Percentiles rank a stretch among this genome's conserved stretches.
Conservation (phyloP, 169 alveolate genomes). For the Plasmodium berghei region DNA sequence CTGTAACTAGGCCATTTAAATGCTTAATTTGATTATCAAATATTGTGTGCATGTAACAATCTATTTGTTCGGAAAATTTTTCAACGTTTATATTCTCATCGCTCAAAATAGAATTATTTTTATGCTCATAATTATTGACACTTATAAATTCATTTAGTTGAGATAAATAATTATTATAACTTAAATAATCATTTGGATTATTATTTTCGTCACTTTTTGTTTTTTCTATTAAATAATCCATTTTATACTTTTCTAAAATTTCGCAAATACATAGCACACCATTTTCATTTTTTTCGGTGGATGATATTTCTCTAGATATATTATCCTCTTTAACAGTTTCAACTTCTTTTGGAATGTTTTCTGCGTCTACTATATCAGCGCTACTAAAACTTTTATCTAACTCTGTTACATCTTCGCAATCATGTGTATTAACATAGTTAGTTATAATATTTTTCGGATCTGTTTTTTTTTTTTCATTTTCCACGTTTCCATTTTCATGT, state of each 20-base stretch:
- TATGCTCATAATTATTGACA: neutral
- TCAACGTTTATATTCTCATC: constrained; percentile 17
- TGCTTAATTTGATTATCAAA: constrained; percentile 42
- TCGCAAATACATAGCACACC: constrained; percentile 5
- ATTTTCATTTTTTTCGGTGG: neutral
- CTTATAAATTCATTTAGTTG: constrained; percentile 8
- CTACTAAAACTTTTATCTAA: neutral
- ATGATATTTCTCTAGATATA: no score
- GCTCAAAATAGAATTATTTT: neutral
- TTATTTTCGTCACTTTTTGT: neutral
- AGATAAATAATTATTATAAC: neutral
- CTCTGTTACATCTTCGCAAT: neutral
- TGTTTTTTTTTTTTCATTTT: neutral
- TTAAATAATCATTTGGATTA: neutral
- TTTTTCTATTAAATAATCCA: constrained; percentile 5
- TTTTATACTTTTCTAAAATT: constrained; percentile 14
- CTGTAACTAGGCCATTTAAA: constrained; percentile 16
- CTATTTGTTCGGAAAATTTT: constrained; percentile 21
- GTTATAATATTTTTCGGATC: neutral
- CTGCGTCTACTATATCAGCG: neutral
- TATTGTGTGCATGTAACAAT: constrained; percentile 20
- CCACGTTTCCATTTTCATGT: neutral
- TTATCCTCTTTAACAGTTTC: neutral
- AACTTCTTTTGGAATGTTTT: neutral
- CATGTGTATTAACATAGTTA: neutral